phyloP scores from a whole-genome alignment of 1,284 basidiomycete genomes.

The Thelephora terrestris region DNA sequence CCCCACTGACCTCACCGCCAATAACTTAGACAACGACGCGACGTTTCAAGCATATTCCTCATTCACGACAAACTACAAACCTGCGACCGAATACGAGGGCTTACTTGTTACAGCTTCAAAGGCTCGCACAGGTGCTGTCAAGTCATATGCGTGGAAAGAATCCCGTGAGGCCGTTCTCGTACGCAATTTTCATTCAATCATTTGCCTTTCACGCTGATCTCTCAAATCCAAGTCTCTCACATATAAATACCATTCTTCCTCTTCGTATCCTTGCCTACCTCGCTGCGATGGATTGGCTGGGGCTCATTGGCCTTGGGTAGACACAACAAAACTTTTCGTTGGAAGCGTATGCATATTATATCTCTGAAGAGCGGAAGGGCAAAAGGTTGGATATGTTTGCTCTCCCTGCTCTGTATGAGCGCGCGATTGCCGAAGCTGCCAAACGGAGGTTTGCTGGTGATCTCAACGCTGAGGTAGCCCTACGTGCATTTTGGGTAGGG shows the following conservation, averaged over 20 bases:
- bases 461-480: slow-evolving; percentile 40
- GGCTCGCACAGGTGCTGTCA: slow-evolving; percentile 46
- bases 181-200: slow-evolving; percentile 11
- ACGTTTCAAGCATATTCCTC: slow-evolving; percentile 80
- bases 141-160: slow-evolving; percentile 55
- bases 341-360: slow-evolving; percentile 53
- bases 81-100: slow-evolving; percentile 67
- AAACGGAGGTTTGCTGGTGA: slow-evolving; percentile 42
- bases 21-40: slow-evolving; percentile 49
- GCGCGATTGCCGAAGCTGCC: slow-evolving; percentile 66
- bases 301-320: slow-evolving; percentile 18
- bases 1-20: background rate
- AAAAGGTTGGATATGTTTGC: slow-evolving; percentile 57
- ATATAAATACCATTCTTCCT: background rate
- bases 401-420: slow-evolving; percentile 59
- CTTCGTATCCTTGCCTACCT: no score
- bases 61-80: slow-evolving; percentile 71
- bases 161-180: slow-evolving; percentile 49
- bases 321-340: slow-evolving; percentile 38
- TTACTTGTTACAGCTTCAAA: slow-evolving; percentile 71
- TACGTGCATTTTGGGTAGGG: slow-evolving; percentile 54
- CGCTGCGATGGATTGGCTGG: no score
- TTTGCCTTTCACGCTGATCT: slow-evolving; percentile 1
- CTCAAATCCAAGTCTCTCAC: slow-evolving; percentile 4
- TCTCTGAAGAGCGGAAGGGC: slow-evolving; percentile 51